Evolutionary conservation across 2,329 filamentous ascomycete species (phyloP).

Genomic region (Cytospora piceicola): DNA sequence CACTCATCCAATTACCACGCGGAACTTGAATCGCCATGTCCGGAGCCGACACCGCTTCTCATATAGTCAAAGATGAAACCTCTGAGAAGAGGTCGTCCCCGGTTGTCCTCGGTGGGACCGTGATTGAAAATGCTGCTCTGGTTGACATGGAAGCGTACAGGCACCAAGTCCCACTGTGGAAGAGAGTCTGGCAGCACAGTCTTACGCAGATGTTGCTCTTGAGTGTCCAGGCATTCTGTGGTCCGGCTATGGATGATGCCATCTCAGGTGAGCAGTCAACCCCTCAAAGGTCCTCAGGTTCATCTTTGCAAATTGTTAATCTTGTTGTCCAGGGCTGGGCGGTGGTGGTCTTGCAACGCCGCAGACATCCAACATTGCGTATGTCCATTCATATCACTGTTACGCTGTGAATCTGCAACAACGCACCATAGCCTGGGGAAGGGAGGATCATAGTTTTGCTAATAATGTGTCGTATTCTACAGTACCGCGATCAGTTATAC

Average conservation of each 20-base stretch:
- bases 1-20: background rate
- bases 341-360: conserved; percentile 51
- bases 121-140: background rate
- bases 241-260: conserved; percentile 46
- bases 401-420: conserved; percentile 35
- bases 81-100: conserved; percentile 13
- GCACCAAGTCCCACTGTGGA: conserved; percentile 44
- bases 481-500: conserved; percentile 19
- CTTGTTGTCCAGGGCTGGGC: conserved; percentile 39
- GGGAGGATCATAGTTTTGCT: background rate
- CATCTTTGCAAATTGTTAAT: background rate
- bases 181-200: conserved; percentile 50
- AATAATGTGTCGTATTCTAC: background rate
- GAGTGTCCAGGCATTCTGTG: conserved; percentile 50
- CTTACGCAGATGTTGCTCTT: conserved; percentile 54
- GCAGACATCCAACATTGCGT: conserved; percentile 48
- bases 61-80: background rate
- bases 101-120: background rate
- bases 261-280: conserved; percentile 39
- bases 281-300: background rate
- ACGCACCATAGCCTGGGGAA: no score
- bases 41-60: background rate
- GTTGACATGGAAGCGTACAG: conserved; percentile 43
- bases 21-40: background rate
- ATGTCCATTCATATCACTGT: conserved; percentile 37